phyloP scores from a whole-genome alignment of 148 eudicot species.

The Amaranthus palmeri region DNA sequence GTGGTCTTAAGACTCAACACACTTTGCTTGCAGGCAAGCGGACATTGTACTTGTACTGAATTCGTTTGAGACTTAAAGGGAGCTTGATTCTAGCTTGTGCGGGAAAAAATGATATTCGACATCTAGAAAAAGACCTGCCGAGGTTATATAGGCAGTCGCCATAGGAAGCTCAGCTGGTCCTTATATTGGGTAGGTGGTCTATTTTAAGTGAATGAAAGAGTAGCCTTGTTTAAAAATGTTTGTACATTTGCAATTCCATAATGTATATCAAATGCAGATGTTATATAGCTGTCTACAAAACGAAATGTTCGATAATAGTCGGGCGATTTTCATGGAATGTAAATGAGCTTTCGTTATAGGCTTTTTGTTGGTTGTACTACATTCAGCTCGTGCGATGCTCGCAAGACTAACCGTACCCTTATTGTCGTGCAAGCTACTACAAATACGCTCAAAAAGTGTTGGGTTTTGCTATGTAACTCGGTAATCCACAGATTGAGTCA shows the following conservation, averaged over 20 bases:
- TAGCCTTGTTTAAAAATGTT: constrained; percentile 9
- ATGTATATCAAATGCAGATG: constrained; percentile 19
- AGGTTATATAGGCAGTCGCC: neutral
- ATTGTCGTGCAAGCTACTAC: too few relatives aligned
- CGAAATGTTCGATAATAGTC: too few relatives aligned
- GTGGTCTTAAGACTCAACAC: neutral
- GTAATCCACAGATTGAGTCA: too few relatives aligned
- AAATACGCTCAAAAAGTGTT: too few relatives aligned
- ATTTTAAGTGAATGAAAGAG: constrained; percentile 6
- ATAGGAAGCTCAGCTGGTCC: neutral
- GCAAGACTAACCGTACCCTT: too few relatives aligned
- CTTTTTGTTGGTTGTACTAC: too few relatives aligned
- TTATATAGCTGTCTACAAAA: neutral
- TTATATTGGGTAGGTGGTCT: neutral
- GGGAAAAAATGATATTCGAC: neutral
- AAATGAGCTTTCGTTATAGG: too few relatives aligned
- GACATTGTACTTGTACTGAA: neutral
- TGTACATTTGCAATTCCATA: constrained; percentile 18
- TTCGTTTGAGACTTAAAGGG: neutral
- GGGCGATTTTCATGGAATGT: too few relatives aligned
- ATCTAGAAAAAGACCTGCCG: neutral
- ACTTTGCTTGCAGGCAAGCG: constrained; percentile 17
- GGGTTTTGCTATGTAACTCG: too few relatives aligned
- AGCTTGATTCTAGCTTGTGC: neutral
- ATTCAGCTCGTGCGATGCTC: too few relatives aligned